Percentiles rank a stretch among this genome's conserved stretches.
Conservation (phyloP, 2,329 filamentous ascomycete genomes). For the Penicillium sp. region DNA sequence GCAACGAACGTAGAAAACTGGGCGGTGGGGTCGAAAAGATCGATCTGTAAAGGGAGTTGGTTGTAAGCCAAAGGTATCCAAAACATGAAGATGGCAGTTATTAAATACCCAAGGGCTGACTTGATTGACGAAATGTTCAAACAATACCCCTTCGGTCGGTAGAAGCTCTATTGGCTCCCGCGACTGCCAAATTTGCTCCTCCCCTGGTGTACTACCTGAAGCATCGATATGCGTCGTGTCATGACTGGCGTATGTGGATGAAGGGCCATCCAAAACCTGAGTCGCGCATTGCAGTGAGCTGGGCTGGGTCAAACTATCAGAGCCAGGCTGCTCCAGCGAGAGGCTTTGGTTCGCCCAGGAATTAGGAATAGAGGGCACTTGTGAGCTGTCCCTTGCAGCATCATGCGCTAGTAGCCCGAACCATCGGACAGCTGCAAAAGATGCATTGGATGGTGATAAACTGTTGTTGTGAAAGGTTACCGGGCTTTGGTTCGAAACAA, state of each 20-base stretch:
- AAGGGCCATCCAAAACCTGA: conserved; percentile 17
- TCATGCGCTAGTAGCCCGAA: conserved; percentile 29
- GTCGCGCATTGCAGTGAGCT: conserved; percentile 23
- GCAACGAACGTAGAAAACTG: conserved; percentile 26
- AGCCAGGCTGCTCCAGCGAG: conserved; percentile 12
- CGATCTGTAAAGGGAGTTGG: conserved; percentile 17
- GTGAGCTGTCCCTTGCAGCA: conserved; percentile 17
- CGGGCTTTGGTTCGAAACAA: background rate
- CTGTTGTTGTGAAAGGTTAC: background rate
- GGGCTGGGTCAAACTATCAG: background rate
- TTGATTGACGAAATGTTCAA: conserved; percentile 22
- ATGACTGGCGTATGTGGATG: background rate
- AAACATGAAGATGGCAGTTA: background rate
- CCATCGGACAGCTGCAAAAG: conserved; percentile 24
- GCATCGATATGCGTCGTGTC: background rate
- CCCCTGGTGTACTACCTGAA: background rate
- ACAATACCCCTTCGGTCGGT: conserved; percentile 8
- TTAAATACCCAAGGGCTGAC: conserved; percentile 23
- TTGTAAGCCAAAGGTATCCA: background rate
- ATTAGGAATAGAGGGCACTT: background rate
- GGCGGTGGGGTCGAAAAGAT: conserved; percentile 28
- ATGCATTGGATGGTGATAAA: conserved; percentile 13
- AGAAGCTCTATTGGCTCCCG: conserved; percentile 18
- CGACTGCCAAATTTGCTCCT: conserved; percentile 23
- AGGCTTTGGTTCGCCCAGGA: conserved; percentile 6